Evolutionary conservation across 2,329 filamentous ascomycete species (phyloP), one percentile per base, ranked within the genome.

Genomic region (Colletotrichum cereale): DNA sequence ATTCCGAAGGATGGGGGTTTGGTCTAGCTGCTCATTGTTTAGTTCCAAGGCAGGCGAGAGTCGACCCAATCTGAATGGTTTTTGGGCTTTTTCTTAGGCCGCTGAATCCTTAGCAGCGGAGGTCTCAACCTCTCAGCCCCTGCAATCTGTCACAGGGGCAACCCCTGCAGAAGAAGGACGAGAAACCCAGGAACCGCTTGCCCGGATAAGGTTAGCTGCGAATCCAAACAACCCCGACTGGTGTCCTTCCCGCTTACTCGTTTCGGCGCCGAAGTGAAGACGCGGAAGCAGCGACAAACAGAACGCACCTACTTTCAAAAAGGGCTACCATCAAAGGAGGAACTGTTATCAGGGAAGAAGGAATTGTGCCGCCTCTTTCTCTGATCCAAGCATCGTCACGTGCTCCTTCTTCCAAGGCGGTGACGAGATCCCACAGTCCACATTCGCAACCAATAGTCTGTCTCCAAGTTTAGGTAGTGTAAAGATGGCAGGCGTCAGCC

Each of bases 181-280:
- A 24, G n/a, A 42, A 52, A 29, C 21, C 40, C 42, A 57, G 65
- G 29, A 55, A 60, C 52, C 68, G 38, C 68, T 68, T 68, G 58
- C 34, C 68, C 11, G 52, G 65, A 68, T 71, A 68, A 60, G 58
- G 68, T 71, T 71, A 71, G 68, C 16, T 29, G 14, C 10, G 34
- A 38, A 50, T 29, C 31, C 38, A 47, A 58, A 38, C 29, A 5
- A 8, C 48, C 16, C 42, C 42, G n/a, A n/a, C 53, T 68, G 26
- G 12, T 53, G 50, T 40, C 38, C 48, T 53, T 63, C 60, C 68
- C 26, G 55, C 61, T 66, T 53, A 24, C 60, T 47, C 58, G 42
- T 62, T 47, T 48, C 50, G 16, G 16, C 42, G 34, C 3, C 18
- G 26, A 34, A 57, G 50, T 36, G 47, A n/a, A 58, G 40, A n/a